Percentiles rank a stretch among this genome's conserved stretches.
Evolutionary conservation across 225 moss, liverwort and hornwort species (phyloP).

Genomic region (Physcomitrellopsis africana): DNA sequence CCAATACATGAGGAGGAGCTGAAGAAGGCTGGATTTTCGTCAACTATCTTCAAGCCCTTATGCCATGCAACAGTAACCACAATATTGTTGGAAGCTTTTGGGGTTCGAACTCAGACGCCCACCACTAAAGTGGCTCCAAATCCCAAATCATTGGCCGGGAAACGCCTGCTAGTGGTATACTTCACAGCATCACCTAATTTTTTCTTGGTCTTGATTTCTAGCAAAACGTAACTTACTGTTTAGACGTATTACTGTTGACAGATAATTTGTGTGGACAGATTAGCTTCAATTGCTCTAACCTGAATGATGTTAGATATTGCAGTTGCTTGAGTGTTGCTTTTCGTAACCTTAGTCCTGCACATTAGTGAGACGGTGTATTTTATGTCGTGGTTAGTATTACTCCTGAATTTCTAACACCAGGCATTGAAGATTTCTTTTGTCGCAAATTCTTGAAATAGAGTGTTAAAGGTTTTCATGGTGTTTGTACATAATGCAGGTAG

Average conservation of each 20-base stretch:
- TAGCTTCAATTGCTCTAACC: not conserved
- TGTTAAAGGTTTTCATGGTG: not conserved
- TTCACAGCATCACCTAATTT: not conserved
- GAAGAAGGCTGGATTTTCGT: constrained; percentile 59
- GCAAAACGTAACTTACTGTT: no score
- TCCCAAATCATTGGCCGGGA: constrained; percentile 56
- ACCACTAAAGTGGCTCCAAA: constrained; percentile 39
- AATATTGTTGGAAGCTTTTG: constrained; percentile 63
- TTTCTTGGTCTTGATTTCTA: constrained; percentile 1
- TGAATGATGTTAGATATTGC: not conserved
- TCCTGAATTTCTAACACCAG: not conserved
- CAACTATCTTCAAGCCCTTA: constrained; percentile 59
- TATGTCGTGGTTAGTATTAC: not conserved
- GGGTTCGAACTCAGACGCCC: constrained; percentile 38
- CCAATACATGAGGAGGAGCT: constrained; percentile 33
- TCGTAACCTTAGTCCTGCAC: no score
- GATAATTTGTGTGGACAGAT: not conserved
- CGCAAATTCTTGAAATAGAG: not conserved
- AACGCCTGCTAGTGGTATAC: constrained; percentile 73
- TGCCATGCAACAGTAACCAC: constrained; percentile 57
- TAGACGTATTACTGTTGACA: not conserved
- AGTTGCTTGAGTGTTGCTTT: not conserved
- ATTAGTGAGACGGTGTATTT: not conserved
- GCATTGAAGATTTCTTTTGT: not conserved
- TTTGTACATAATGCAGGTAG: constrained; percentile 52